phyloP scores from a whole-genome alignment of 2,329 filamentous ascomycete species.

The Aspergillus sp. region DNA sequence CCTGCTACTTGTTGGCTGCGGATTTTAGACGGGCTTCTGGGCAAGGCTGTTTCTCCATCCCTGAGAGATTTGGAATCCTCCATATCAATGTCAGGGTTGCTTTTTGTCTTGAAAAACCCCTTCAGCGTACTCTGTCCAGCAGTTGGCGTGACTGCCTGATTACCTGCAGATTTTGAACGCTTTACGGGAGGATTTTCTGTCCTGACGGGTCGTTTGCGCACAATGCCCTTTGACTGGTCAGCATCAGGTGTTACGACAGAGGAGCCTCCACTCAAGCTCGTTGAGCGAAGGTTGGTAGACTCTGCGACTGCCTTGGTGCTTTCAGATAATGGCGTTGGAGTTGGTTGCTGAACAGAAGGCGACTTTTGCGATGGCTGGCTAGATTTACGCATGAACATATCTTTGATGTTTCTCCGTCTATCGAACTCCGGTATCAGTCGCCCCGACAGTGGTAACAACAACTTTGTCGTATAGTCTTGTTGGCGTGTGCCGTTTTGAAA shows the following conservation, averaged over 20 bases:
- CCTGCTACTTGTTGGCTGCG: neutral
- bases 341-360: neutral
- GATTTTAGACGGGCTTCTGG: neutral
- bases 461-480: constrained; percentile 63
- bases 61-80: neutral
- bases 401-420: constrained; percentile 78
- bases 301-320: neutral
- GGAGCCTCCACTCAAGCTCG: neutral
- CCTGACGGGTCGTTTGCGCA: constrained; percentile 42
- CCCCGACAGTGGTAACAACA: constrained; percentile 72
- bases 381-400: constrained; percentile 77
- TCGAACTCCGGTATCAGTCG: constrained; percentile 86
- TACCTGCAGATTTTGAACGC: constrained; percentile 48
- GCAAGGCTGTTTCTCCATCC: neutral
- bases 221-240: constrained; percentile 16
- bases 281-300: neutral
- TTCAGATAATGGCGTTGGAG: neutral
- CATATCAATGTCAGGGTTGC: constrained; percentile 2
- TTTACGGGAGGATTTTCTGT: constrained; percentile 43
- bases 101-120: constrained; percentile 75
- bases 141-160: constrained; percentile 22
- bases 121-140: constrained; percentile 65
- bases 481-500: constrained; percentile 67
- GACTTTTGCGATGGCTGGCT: constrained; percentile 20
- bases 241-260: neutral